Evolutionary conservation across 768 basidiomycete genomes (phyloP).

Genomic region (Rhodotorula paludigena): DNA sequence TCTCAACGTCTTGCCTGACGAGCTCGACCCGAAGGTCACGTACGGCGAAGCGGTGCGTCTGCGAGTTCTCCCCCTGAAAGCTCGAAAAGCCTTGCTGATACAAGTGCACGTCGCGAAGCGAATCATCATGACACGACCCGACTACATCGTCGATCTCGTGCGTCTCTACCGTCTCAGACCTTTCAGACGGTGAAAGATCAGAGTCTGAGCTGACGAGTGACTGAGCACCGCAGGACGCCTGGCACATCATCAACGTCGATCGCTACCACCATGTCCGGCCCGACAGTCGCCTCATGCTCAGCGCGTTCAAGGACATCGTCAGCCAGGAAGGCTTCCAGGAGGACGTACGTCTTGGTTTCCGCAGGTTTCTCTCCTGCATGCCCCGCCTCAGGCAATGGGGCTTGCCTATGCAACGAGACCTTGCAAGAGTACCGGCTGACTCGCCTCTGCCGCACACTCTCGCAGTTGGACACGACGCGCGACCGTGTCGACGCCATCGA

Average conservation of each 20-base stretch:
- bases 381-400: neutral
- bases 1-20: conserved; percentile 58
- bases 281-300: conserved; percentile 71
- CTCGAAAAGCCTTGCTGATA: too few relatives aligned
- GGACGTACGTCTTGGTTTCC: conserved; percentile 19
- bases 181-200: too few relatives aligned
- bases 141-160: conserved; percentile 65
- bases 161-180: neutral
- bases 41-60: conserved; percentile 29
- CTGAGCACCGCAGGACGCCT: conserved; percentile 51
- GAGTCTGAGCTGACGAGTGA: too few relatives aligned
- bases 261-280: conserved; percentile 70
- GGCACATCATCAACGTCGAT: conserved; percentile 43
- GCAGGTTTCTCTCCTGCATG: conserved; percentile 1
- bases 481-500: conserved; percentile 81
- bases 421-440: neutral
- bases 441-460: neutral
- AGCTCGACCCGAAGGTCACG: conserved; percentile 46
- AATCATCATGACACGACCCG: conserved; percentile 76
- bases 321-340: conserved; percentile 74
- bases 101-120: too few relatives aligned
- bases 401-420: neutral
- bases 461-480: conserved; percentile 61
- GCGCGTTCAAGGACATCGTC: conserved; percentile 66
- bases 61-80: too few relatives aligned